Evolutionary conservation across 331 rosid genomes (phyloP), one percentile per base, ranked within the genome.

Genomic region (Pyracantha coccinea): DNA sequence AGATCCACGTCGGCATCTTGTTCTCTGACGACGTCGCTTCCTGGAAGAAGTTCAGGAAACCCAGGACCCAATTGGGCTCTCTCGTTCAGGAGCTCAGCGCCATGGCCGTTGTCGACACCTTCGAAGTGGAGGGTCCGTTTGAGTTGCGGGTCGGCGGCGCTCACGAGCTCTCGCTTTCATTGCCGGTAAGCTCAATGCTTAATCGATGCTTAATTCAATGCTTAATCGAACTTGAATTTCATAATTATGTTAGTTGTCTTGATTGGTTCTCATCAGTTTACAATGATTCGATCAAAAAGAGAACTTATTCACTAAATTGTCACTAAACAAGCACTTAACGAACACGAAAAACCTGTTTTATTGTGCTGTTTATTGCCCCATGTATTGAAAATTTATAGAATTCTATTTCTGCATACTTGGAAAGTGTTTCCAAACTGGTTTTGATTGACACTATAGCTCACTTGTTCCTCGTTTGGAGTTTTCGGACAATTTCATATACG

Each of bases 61-160:
- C 82, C 3, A 77, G 68, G 28, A 61, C 77, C 31, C 88, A 89
- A 83, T 79, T 94, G 4, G 88, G 77, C 71, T 82, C 88, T n/a
- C 78, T 92, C 15, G n/a, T 94, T 73, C 62, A 62, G 68, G 80
- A 79, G 27, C 71, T 85, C 33, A 25, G 64, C 71, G 75, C 95
- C 2, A 14, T 81, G 73, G 91, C 92, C 52, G 73, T 81, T 1
- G 84, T 92, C 62, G 86, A 89, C 69, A 57, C 83, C 2, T 82
- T 94, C 80, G 85, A 83, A 78, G 79, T 90, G 77, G 79, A 81
- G 57, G 99, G 99, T 35, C 97, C 99, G 6, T 87, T 94, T 77
- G 91, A 89, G 61, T 79, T 94, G 35, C 68, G 76, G 31, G 85
- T 90, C 67, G 85, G 52, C 76, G 80, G 67, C 3, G 65, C 16